phyloP scores from a whole-genome alignment of 108 stramenopile genomes.

The Skeletonema menzelii region DNA sequence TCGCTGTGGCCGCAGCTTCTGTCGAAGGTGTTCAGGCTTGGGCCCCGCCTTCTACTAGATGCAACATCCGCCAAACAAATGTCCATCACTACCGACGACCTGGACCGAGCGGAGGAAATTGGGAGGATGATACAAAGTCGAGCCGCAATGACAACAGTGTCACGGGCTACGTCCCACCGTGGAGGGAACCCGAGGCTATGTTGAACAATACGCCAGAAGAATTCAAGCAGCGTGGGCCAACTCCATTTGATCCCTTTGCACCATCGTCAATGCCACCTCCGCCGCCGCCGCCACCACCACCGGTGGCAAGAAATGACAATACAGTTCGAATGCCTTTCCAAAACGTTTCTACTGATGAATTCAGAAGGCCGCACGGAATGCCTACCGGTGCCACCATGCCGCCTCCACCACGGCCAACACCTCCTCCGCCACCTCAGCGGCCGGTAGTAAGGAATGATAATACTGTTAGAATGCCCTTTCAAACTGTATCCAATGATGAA shows the following conservation, averaged over 20 bases:
- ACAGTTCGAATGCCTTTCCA: conserved; percentile 15
- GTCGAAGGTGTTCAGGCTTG: neutral
- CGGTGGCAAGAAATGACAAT: neutral
- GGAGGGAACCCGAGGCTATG: neutral
- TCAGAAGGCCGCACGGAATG: conserved; percentile 19
- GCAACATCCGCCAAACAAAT: neutral
- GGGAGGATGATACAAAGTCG: conserved; percentile 2
- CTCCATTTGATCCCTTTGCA: neutral
- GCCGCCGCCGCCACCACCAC: neutral
- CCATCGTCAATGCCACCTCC: neutral
- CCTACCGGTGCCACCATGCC: neutral
- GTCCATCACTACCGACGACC: neutral
- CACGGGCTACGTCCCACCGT: neutral
- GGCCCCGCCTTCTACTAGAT: neutral
- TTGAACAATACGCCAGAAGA: neutral
- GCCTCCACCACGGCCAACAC: neutral
- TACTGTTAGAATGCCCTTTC: conserved; percentile 10
- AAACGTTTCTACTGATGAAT: conserved; percentile 10
- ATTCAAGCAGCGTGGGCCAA: neutral
- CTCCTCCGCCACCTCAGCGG: neutral
- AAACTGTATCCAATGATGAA: conserved; percentile 13
- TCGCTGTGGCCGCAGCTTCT: neutral
- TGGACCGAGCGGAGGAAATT: neutral
- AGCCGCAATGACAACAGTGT: neutral
- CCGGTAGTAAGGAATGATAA: conserved; percentile 1